Conservation (phyloP, 1,139 yeast genomes). For the Saccharomyces pastorianus region DNA sequence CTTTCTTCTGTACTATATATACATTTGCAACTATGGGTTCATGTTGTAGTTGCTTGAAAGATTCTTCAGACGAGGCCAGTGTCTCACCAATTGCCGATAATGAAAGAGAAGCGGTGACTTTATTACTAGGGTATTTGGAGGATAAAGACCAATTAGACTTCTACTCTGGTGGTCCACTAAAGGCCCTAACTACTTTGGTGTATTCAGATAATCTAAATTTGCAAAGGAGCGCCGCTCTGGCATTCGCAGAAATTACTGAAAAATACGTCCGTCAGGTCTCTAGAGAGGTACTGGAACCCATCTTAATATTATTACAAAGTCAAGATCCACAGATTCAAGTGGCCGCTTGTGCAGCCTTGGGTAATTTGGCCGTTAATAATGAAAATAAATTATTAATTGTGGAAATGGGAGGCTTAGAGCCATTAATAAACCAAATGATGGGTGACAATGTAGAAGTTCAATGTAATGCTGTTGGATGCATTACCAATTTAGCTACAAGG, state of each 20-base stretch:
- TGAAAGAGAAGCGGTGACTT: constrained; percentile 92
- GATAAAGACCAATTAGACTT: constrained; percentile 64
- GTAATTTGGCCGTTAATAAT: constrained; percentile 92
- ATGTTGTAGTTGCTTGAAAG: constrained; percentile 53
- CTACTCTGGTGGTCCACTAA: constrained; percentile 81
- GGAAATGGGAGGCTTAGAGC: constrained; percentile 96
- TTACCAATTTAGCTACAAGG: constrained; percentile 96
- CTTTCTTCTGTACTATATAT: background rate
- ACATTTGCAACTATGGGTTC: constrained; percentile 43
- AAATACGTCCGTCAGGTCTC: constrained; percentile 88
- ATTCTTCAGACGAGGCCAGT: constrained; percentile 42
- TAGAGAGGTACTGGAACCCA: constrained; percentile 88
- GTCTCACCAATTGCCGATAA: constrained; percentile 92
- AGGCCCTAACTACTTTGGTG: constrained; percentile 86
- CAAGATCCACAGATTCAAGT: constrained; percentile 92
- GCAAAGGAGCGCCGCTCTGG: constrained; percentile 95
- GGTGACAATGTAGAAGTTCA: constrained; percentile 95
- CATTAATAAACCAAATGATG: constrained; percentile 94
- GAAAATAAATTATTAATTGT: constrained; percentile 89
- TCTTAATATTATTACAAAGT: constrained; percentile 74
- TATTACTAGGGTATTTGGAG: constrained; percentile 79
- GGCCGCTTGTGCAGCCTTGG: constrained; percentile 97
- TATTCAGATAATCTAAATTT: constrained; percentile 90
- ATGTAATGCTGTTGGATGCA: constrained; percentile 98
- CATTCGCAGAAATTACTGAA: constrained; percentile 97